Conservation (phyloP, 1,284 basidiomycete species). For the Heterobasidion occidentale region DNA sequence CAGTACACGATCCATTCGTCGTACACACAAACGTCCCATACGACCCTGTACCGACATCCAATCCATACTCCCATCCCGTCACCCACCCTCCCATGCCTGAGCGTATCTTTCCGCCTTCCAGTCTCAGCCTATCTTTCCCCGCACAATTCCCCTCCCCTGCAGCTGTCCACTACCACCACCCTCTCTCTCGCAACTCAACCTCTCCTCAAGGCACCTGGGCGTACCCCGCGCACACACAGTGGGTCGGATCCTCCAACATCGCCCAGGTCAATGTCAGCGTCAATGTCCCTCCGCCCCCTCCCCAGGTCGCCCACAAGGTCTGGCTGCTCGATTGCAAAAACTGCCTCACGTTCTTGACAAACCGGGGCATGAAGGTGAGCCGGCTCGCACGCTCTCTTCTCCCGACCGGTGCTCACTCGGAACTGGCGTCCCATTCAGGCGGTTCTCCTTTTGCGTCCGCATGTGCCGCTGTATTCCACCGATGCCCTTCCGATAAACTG, state of each 20-base stretch:
- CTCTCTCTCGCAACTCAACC: constrained; percentile 5
- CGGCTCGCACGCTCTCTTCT: neutral
- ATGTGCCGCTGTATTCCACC: constrained; percentile 77
- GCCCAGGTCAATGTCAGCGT: constrained; percentile 17
- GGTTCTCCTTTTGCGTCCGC: constrained; percentile 74
- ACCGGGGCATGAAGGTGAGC: constrained; percentile 78
- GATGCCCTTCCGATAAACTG: constrained; percentile 78
- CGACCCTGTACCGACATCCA: neutral
- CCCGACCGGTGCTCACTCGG: constrained; percentile 5
- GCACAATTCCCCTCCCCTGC: constrained; percentile 1
- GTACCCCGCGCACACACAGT: constrained; percentile 5
- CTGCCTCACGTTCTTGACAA: constrained; percentile 70
- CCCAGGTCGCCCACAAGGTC: constrained; percentile 54
- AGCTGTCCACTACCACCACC: neutral
- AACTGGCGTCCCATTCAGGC: constrained; percentile 38
- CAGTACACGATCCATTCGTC: neutral
- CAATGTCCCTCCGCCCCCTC: constrained; percentile 30
- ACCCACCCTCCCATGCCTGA: constrained; percentile 14
- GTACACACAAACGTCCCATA: constrained; percentile 5
- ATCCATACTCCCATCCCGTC: constrained; percentile 2
- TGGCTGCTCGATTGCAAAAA: constrained; percentile 75
- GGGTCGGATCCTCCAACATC: constrained; percentile 6
- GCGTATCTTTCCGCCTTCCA: constrained; percentile 8
- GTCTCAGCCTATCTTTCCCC: neutral
- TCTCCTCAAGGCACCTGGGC: constrained; percentile 1